Base-by-base conservation (phyloP, 192 early-diverging fungal genomes). In the Gamsiella multidivaricata region DNA sequence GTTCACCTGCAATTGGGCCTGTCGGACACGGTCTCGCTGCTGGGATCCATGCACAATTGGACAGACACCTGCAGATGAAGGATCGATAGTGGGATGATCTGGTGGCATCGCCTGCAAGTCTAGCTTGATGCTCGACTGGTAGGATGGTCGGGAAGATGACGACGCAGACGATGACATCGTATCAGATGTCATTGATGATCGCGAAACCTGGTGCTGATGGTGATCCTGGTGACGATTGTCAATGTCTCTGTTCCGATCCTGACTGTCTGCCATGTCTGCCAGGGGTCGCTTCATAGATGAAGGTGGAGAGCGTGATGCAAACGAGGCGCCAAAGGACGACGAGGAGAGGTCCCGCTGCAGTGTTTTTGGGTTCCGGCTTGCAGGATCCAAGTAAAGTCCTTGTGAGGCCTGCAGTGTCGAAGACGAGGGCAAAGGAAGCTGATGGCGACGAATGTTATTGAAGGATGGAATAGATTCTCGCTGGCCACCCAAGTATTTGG, bases 261-360 rank as follows among this genome's bases (percentile, higher is more conserved):
- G 74, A 36, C 65, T 78, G 25, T 78, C 74, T 5, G 74, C 74
- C 65, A 78, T 78, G 26, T 78, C 74, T 31, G 65, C 74, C 54
- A 78, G 28, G 0, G 74, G 64, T 52, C 74, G 42, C 50, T 78
- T 78, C 74, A 78, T 78, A 0, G 65, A 78, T 14, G 46, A 52
- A 0, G 74, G 65, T 17, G 74, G 66, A 3, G 74, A 78, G 5
- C 46, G 58, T n/a, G 74, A 62, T 15, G 36, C 74, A 53, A 78
- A 78, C 2, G 74, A 78, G 11, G 74, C 66, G 22, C 74, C 74
- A 46, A 78, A 58, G 1, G 74, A 61, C 3, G 74, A 78, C 0
- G 74, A 69, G 3, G 74, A 78, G 11, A 78, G 49, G 36, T 78
- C 74, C 25, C 54, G 23, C 28, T 78, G 74, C 4, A 78, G 49